Evolutionary conservation across 2,329 filamentous ascomycete genomes (phyloP).

Genomic region (Paracorniculantispora psalliotae): DNA sequence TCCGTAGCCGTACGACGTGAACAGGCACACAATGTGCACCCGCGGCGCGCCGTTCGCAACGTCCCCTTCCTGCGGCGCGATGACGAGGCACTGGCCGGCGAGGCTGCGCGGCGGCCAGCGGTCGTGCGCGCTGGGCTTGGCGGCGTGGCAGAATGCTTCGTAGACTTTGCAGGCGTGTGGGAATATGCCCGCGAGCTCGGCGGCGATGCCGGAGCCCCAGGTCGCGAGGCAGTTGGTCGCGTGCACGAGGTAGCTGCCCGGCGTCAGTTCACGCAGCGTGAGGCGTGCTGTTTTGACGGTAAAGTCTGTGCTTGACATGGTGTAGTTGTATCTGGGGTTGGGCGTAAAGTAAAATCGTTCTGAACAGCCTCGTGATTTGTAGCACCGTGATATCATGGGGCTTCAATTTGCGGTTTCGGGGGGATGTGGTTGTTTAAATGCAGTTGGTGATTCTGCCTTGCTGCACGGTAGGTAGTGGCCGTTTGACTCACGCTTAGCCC

Average conservation of each 20-base stretch:
- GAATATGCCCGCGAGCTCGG: slow-evolving; percentile 23
- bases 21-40: slow-evolving; percentile 20
- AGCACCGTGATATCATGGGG: not conserved
- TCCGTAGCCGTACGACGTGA: slow-evolving; percentile 21
- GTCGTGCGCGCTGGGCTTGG: slow-evolving; percentile 13
- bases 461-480: not conserved
- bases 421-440: not conserved
- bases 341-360: not conserved
- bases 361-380: not conserved
- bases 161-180: slow-evolving; percentile 23
- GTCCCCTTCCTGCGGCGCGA: slow-evolving; percentile 23
- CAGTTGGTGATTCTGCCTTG: not conserved
- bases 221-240: slow-evolving; percentile 27
- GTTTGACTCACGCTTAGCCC: not conserved
- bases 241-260: slow-evolving; percentile 24
- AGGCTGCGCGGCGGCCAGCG: slow-evolving; percentile 19
- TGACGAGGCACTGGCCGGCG: slow-evolving; percentile 24
- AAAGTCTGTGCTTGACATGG: not conserved
- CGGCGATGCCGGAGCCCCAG: slow-evolving; percentile 27
- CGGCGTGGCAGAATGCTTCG: slow-evolving; percentile 21
- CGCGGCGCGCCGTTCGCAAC: slow-evolving; percentile 18
- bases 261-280: not conserved
- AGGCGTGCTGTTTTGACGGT: not conserved
- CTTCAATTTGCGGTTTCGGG: not conserved
- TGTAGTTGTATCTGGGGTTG: not conserved